phyloP scores from a whole-genome alignment of 1,284 basidiomycete species.

The Rhodotorula glutinis region DNA sequence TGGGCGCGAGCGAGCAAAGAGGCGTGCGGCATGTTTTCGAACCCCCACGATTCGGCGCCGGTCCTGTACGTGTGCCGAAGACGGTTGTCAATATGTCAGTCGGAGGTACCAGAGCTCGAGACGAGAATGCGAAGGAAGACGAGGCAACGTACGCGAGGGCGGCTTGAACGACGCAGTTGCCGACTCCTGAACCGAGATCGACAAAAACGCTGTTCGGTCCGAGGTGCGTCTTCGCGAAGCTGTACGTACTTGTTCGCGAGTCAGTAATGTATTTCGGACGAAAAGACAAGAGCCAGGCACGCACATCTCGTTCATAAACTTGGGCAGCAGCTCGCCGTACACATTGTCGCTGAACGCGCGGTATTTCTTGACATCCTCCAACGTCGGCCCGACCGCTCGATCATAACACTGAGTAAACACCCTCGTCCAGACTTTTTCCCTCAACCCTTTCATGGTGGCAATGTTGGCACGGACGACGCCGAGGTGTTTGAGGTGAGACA shows the following conservation, averaged over 20 bases:
- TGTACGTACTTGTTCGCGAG: background rate
- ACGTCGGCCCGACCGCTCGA: constrained; percentile 55
- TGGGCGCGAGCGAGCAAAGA: constrained; percentile 53
- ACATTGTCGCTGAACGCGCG: constrained; percentile 48
- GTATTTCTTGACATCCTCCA: constrained; percentile 52
- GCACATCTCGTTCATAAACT: constrained; percentile 49
- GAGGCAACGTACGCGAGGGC: constrained; percentile 48
- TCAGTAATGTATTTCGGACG: background rate
- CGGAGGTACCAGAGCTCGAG: background rate
- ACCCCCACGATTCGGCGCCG: constrained; percentile 53
- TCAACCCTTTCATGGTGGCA: constrained; percentile 39
- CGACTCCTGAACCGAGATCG: constrained; percentile 58
- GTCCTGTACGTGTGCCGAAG: too few species aligned
- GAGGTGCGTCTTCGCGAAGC: constrained; percentile 46
- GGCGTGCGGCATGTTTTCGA: constrained; percentile 55
- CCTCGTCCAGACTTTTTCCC: constrained; percentile 51
- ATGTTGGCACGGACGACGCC: constrained; percentile 48
- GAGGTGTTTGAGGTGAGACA: constrained; percentile 48
- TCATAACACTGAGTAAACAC: constrained; percentile 57
- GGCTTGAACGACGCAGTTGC: constrained; percentile 56
- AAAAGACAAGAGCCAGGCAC: background rate
- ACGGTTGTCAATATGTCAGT: rapidly evolving
- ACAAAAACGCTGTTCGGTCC: constrained; percentile 50
- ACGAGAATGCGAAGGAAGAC: background rate
- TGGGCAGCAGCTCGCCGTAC: constrained; percentile 51